Percentiles rank a stretch among this genome's conserved stretches.
Evolutionary conservation across 169 alveolate genomes (phyloP).

Genomic region (Besnoitia besnoiti): DNA sequence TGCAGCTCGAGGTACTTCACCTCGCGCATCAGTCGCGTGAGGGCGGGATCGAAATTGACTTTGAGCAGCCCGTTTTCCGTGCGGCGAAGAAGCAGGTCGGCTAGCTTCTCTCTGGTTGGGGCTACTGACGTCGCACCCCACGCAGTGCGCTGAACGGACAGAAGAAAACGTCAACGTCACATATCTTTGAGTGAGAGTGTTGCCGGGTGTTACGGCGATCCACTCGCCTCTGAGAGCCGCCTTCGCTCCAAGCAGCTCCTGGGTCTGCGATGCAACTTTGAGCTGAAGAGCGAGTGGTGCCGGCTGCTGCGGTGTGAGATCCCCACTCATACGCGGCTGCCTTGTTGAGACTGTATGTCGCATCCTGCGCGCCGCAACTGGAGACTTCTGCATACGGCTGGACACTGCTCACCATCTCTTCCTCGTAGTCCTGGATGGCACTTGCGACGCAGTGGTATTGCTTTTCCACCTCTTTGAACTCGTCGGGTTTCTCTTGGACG

Average conservation of each 20-base stretch:
- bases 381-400: background rate
- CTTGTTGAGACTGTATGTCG: too few relatives aligned
- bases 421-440: slow-evolving; percentile 87
- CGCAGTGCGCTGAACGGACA: slow-evolving; percentile 73
- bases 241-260: too few relatives aligned
- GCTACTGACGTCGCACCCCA: slow-evolving; percentile 90
- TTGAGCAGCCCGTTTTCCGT: slow-evolving; percentile 81
- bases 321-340: too few relatives aligned
- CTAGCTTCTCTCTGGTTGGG: slow-evolving; percentile 86
- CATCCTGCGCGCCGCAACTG: background rate
- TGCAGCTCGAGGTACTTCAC: slow-evolving; percentile 87
- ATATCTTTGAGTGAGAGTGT: too few relatives aligned
- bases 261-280: too few relatives aligned
- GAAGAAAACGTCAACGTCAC: too few relatives aligned
- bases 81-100: slow-evolving; percentile 82
- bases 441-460: slow-evolving; percentile 83
- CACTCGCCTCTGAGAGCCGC: too few relatives aligned
- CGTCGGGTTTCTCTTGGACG: slow-evolving; percentile 88
- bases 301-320: too few relatives aligned
- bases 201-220: too few relatives aligned
- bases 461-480: slow-evolving; percentile 87
- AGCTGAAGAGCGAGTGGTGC: too few relatives aligned
- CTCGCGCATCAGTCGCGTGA: slow-evolving; percentile 91
- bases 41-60: slow-evolving; percentile 93
- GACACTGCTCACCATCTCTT: slow-evolving; percentile 56